Base-by-base conservation (phyloP, 2,329 filamentous ascomycete species). In the Thelonectria blattea region DNA sequence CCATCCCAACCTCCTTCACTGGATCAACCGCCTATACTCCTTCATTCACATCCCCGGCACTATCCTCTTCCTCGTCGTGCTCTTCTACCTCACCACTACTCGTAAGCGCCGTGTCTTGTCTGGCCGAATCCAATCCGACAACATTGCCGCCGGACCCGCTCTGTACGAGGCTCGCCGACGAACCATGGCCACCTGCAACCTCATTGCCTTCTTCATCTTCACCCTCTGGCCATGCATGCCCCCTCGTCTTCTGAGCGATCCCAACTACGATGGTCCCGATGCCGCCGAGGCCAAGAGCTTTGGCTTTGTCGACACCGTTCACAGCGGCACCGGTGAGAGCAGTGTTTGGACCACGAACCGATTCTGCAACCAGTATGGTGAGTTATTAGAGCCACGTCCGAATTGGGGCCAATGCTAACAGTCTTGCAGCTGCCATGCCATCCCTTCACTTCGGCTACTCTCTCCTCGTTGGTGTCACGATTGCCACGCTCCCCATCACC, bases 21-120 rank as follows among this genome's bases (percentile, higher is more conserved):
- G 84, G 84, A 90, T 88, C 67, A 92, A 92, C 75, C 83, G 88
- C 69, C 82, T 85, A 27, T 92, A 92, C 76, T 91, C 88, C 6
- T 91, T 91, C 75, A 91, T 92, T 69, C 90, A 92, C 73, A 92
- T 92, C 59, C 90, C 89, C 1, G 89, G 88, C 14, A 91, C 89
- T 6, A 91, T 92, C 65, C 81, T 88, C 46, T 92, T 91, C 70
- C 73, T 81, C 15, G 77, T 83, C 39, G 83, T 85, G 71, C 81
- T 92, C 5, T 92, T 86, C 77, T 90, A 89, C 76, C 83, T 89
- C 71, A 91, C 88, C 48, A 90, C 87, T 22, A 88, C 86, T 8
- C 81, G 82, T 52, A 85, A 85, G 71, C 78, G 83, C 32, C 72
- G 71, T 27, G 68, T 68, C 45, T 60, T 70, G 49, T 56, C 69